Percentiles rank a stretch among this genome's conserved stretches.
phyloP scores from a whole-genome alignment of 2,329 filamentous ascomycete species.

The Pseudogymnoascus sp. region DNA sequence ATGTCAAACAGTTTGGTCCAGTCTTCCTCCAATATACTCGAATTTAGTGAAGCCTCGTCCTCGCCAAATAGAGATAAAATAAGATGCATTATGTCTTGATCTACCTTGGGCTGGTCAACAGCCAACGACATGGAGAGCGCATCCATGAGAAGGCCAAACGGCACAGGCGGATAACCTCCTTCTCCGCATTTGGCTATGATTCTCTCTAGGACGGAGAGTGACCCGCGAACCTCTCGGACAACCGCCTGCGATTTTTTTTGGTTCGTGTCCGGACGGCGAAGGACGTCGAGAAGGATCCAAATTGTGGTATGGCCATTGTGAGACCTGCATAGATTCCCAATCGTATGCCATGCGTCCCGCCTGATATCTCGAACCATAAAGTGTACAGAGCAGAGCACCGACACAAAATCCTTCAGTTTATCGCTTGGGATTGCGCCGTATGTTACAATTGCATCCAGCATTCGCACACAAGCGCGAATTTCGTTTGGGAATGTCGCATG shows the following conservation, averaged over 20 bases:
- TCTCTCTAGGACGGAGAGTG: constrained; percentile 56
- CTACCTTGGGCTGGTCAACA: constrained; percentile 26
- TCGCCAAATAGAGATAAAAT: constrained; percentile 51
- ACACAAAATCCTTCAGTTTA: constrained; percentile 58
- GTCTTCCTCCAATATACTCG: constrained; percentile 56
- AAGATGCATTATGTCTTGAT: constrained; percentile 26
- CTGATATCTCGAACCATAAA: constrained; percentile 54
- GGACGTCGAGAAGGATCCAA: constrained; percentile 55
- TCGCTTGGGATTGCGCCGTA: constrained; percentile 61
- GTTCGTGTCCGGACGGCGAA: constrained; percentile 42
- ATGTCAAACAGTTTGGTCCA: constrained; percentile 57
- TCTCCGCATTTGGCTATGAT: constrained; percentile 53
- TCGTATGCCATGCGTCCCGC: constrained; percentile 61
- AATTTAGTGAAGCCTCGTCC: constrained; percentile 45
- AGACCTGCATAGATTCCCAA: constrained; percentile 64
- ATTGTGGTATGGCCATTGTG: constrained; percentile 66
- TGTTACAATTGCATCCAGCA: constrained; percentile 65
- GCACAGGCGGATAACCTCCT: constrained; percentile 53
- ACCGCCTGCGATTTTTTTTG: constrained; percentile 42
- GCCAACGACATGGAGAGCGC: constrained; percentile 45
- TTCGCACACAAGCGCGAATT: constrained; percentile 57
- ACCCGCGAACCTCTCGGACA: constrained; percentile 52
- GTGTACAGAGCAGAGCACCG: constrained; percentile 66
- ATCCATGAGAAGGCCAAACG: constrained; percentile 51
- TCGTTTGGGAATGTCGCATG: constrained; percentile 59